Conservation (phyloP, 306 rosid species). For the Senna tora region DNA sequence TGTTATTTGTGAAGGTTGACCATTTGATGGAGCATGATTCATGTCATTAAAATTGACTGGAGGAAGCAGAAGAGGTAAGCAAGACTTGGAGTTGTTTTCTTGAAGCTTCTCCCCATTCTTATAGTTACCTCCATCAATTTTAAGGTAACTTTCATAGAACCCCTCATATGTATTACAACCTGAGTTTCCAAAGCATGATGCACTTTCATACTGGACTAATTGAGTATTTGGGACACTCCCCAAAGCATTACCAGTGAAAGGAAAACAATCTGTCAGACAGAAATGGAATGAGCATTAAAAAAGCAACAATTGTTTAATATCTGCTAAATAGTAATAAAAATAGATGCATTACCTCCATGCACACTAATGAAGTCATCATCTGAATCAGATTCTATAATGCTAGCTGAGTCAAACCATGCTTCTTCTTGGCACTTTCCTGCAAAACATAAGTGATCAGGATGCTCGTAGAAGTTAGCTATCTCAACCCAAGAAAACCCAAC, state of each 20-base stretch:
- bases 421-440: slow-evolving; percentile 78
- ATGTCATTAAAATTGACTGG: slow-evolving; percentile 47
- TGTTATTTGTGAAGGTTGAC: slow-evolving; percentile 39
- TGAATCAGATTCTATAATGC: slow-evolving; percentile 79
- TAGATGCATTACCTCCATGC: slow-evolving; percentile 69
- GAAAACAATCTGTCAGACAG: slow-evolving; percentile 66
- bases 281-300: slow-evolving; percentile 12
- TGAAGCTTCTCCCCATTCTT: slow-evolving; percentile 56
- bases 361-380: slow-evolving; percentile 90
- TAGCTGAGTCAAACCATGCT: slow-evolving; percentile 85
- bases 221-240: slow-evolving; percentile 59
- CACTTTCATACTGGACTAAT: slow-evolving; percentile 70
- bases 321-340: slow-evolving; percentile 21
- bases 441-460: slow-evolving; percentile 20
- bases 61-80: slow-evolving; percentile 47
- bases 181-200: slow-evolving; percentile 67
- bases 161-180: slow-evolving; percentile 59
- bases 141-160: slow-evolving; percentile 71
- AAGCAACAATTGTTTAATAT: slow-evolving; percentile 16
- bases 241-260: slow-evolving; percentile 53
- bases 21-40: slow-evolving; percentile 38
- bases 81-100: slow-evolving; percentile 52
- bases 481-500: slow-evolving; percentile 25
- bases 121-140: slow-evolving; percentile 58
- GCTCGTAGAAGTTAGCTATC: slow-evolving; percentile 27